Base-by-base conservation (phyloP, 768 basidiomycete species). In the Suillus hirtellus region DNA sequence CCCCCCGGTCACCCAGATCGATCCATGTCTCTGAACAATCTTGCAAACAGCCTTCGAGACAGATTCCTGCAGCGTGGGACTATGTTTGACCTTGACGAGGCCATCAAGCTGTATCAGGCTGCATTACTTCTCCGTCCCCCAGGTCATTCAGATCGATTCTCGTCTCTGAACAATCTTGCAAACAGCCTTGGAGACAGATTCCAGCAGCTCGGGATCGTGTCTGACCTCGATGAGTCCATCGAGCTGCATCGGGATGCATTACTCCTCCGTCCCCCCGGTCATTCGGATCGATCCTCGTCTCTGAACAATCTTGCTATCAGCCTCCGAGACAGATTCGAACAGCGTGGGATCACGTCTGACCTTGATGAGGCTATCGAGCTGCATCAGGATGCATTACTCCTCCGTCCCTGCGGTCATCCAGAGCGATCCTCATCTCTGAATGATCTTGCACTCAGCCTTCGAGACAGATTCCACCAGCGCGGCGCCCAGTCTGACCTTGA, bases 201-300 rank as follows among this genome's bases (percentile, higher is more conserved):
- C 47, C 0, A 59, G 31, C 55, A 63, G 42, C 53, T 34, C 5
- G 64, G 67, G 1, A 44, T 53, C 35, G 10, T 8, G 0, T 43
- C 59, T 35, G 69, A 70, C 44, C 37, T 73, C 2, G 63, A 70
- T 4, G 59, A 70, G 49, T 63, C 66, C 6, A 59, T 59, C 4
- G 15, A 11, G 35, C 58, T 59, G 3, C 6, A 47, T 47, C 58
- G 3, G 11, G n/a, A 0, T 2, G 40, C 38, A 27, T 15, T 47
- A 12, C 2, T 1, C 1, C 38, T 55, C 35, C 7, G 14, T 11
- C 17, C 37, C 3, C 54, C 14, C 2, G 37, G 11, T 3, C 50
- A 62, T 40, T 40, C 37, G 0, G 2, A 14, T 3, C 49, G 27
- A 55, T 19, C 34, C 8, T 4, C 17, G 3, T 42, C 24, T 19